Conservation (phyloP, 768 basidiomycete genomes). For the Russula sp. region DNA sequence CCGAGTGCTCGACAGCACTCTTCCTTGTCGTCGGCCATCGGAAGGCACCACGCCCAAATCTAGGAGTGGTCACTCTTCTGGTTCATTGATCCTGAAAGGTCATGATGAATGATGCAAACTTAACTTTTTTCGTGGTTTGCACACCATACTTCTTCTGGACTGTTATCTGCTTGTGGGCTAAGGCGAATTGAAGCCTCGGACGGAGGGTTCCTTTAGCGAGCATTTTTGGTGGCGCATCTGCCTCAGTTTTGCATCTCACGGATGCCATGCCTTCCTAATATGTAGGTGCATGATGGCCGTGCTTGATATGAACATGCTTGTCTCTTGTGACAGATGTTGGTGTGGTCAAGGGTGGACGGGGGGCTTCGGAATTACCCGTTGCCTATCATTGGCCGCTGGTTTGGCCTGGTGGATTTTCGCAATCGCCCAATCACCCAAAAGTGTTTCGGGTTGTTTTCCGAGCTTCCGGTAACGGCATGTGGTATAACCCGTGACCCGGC, state of each 20-base stretch:
- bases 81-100: background rate
- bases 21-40: background rate
- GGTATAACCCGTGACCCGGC: background rate
- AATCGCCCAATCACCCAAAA: background rate
- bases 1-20: background rate
- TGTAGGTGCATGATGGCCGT: slow-evolving; percentile 31
- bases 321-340: slow-evolving; percentile 12
- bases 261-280: slow-evolving; percentile 34
- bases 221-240: slow-evolving; percentile 36
- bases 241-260: slow-evolving; percentile 34
- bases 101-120: background rate
- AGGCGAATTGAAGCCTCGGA: slow-evolving; percentile 3
- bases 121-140: background rate
- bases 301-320: slow-evolving; percentile 31
- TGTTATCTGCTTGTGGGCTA: background rate
- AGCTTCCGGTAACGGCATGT: background rate
- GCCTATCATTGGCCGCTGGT: background rate
- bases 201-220: slow-evolving; percentile 5
- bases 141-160: background rate
- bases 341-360: background rate
- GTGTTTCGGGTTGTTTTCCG: background rate
- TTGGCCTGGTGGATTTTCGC: background rate
- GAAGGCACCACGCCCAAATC: background rate
- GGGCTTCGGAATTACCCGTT: background rate
- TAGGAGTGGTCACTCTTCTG: background rate